phyloP scores from a whole-genome alignment of 768 basidiomycete species.

The Amanita muscaria region DNA sequence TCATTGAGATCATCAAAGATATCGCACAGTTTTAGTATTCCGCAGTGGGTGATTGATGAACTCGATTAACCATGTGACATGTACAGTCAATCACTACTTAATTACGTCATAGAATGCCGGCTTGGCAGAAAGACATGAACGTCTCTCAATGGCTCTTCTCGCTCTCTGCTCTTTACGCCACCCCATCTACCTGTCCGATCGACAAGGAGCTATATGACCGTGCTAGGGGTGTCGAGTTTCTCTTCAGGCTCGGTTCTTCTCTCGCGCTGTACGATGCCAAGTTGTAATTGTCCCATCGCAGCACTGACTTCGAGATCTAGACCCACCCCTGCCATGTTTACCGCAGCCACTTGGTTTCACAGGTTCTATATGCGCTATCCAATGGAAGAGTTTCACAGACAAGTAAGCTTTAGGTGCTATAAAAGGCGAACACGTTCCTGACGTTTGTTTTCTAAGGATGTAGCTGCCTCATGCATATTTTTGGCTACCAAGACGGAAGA shows the following conservation, averaged over 20 bases:
- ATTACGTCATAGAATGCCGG: no score
- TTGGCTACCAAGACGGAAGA: slow-evolving; percentile 90
- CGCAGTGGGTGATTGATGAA: no score
- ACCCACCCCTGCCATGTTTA: slow-evolving; percentile 74
- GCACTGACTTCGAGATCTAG: slow-evolving; percentile 31
- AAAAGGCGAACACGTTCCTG: slow-evolving; percentile 7
- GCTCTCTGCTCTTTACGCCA: slow-evolving; percentile 43
- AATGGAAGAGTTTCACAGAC: slow-evolving; percentile 73
- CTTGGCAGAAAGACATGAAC: no score
- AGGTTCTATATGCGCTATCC: slow-evolving; percentile 85
- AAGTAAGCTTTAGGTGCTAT: slow-evolving; percentile 44
- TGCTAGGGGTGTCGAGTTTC: slow-evolving; percentile 75
- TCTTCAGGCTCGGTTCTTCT: slow-evolving; percentile 74
- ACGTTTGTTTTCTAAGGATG: slow-evolving; percentile 42
- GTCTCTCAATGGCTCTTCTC: slow-evolving; percentile 68
- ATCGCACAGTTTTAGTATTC: no score
- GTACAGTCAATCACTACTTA: no score
- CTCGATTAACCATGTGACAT: no score
- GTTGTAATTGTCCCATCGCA: slow-evolving; percentile 9
- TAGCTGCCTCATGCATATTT: slow-evolving; percentile 81
- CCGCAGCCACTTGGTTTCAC: slow-evolving; percentile 87
- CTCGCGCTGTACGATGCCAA: slow-evolving; percentile 56
- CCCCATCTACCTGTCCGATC: slow-evolving; percentile 52
- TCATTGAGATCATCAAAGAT: no score
- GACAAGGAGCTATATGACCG: slow-evolving; percentile 72